Evolutionary conservation across 208 protist species (phyloP).

Genomic region (Trypanosoma theileri): DNA sequence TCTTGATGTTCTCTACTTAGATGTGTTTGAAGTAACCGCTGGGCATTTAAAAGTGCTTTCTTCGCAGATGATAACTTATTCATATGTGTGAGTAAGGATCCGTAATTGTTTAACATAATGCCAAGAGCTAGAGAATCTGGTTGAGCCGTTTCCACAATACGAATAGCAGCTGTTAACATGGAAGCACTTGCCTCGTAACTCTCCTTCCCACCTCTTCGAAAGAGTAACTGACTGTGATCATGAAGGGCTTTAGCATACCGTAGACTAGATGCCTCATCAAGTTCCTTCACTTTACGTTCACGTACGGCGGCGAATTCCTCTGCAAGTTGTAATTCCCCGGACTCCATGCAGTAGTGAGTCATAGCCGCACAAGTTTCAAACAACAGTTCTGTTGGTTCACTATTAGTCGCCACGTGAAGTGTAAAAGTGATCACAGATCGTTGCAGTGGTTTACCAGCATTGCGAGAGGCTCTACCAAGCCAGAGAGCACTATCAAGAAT

Average conservation of each 20-base stretch:
- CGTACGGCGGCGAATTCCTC: constrained; percentile 36
- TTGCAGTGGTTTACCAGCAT: constrained; percentile 32
- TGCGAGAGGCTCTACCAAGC: constrained; percentile 27
- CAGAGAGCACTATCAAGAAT: constrained; percentile 39
- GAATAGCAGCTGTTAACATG: constrained; percentile 44
- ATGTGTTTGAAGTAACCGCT: constrained; percentile 37
- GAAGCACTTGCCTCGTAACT: constrained; percentile 39
- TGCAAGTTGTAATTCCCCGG: constrained; percentile 31
- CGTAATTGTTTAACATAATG: constrained; percentile 47
- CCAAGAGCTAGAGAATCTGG: constrained; percentile 37
- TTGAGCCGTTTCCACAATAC: constrained; percentile 28
- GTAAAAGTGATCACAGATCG: constrained; percentile 33
- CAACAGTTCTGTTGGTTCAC: constrained; percentile 41
- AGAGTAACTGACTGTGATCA: constrained; percentile 37
- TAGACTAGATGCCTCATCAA: constrained; percentile 27
- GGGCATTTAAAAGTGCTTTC: constrained; percentile 38
- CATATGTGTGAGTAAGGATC: constrained; percentile 39
- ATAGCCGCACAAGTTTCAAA: constrained; percentile 49
- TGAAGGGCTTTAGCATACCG: constrained; percentile 36
- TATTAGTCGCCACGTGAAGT: constrained; percentile 32
- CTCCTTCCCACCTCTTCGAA: constrained; percentile 32
- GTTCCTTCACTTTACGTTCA: constrained; percentile 34
- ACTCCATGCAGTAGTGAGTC: constrained; percentile 33
- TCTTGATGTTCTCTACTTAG: constrained; percentile 34
- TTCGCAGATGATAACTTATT: constrained; percentile 40